Percentiles rank a stretch among this genome's conserved stretches.
phyloP scores from a whole-genome alignment of 2,329 filamentous ascomycete genomes.

The Didymella segeticola region DNA sequence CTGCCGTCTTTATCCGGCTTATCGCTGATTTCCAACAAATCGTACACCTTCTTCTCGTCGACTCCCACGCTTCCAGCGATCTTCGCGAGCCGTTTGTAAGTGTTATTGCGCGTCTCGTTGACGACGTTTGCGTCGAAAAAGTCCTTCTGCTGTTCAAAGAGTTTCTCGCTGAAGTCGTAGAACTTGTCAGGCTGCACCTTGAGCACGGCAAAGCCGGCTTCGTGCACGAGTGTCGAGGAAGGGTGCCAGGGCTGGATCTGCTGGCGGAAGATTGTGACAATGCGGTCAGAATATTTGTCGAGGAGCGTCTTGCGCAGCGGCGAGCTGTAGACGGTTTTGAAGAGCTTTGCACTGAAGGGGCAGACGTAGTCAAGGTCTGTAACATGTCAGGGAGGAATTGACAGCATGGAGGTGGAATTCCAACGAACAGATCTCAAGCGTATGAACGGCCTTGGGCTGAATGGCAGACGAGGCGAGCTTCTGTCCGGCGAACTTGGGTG shows the following conservation, averaged over 20 bases:
- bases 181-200: constrained; percentile 73
- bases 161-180: constrained; percentile 75
- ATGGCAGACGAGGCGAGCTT: constrained; percentile 62
- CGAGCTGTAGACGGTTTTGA: constrained; percentile 72
- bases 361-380: constrained; percentile 88
- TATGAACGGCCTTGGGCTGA: constrained; percentile 57
- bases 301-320: constrained; percentile 70
- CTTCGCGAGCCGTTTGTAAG: constrained; percentile 78
- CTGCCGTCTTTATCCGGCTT: constrained; percentile 70
- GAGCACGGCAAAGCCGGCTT: constrained; percentile 83
- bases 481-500: constrained; percentile 78
- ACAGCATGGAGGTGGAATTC: not conserved
- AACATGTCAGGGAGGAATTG: not conserved
- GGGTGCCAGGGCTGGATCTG: constrained; percentile 97
- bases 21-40: constrained; percentile 71
- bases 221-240: constrained; percentile 72
- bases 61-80: constrained; percentile 75
- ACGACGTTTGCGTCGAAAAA: constrained; percentile 89
- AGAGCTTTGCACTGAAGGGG: constrained; percentile 76
- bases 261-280: constrained; percentile 85
- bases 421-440: constrained; percentile 60
- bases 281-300: constrained; percentile 64
- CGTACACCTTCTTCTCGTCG: constrained; percentile 72
- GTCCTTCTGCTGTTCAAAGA: constrained; percentile 73
- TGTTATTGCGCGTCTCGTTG: constrained; percentile 82